phyloP scores from a whole-genome alignment of 2,329 filamentous ascomycete genomes.

The Aspergillus sp. region DNA sequence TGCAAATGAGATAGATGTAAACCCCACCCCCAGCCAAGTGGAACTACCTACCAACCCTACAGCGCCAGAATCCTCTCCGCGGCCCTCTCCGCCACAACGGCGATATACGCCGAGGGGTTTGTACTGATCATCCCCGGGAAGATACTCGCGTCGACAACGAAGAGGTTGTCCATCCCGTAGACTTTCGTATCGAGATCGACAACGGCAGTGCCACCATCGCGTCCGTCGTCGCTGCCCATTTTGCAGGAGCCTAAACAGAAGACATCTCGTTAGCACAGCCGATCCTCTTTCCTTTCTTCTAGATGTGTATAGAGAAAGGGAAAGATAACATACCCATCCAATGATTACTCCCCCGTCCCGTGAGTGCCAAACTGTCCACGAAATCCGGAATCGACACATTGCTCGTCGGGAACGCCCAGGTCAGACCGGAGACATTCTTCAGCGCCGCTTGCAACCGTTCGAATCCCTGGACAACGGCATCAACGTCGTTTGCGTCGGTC shows the following conservation, averaged over 20 bases:
- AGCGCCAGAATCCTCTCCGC: conserved; percentile 18
- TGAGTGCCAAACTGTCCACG: conserved; percentile 10
- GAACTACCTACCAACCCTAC: too few relatives aligned
- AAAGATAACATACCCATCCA: conserved; percentile 19
- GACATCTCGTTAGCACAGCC: too few relatives aligned
- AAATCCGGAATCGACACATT: conserved; percentile 14
- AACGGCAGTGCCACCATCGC: conserved; percentile 21
- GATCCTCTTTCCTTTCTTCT: too few relatives aligned
- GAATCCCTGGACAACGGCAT: conserved; percentile 30
- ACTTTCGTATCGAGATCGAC: conserved; percentile 28
- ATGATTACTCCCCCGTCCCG: conserved; percentile 18
- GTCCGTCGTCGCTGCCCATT: conserved; percentile 26
- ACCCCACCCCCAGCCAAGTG: too few relatives aligned
- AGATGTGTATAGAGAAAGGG: too few relatives aligned
- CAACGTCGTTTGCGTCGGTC: conserved; percentile 27
- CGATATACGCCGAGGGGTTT: conserved; percentile 24
- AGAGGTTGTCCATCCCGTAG: conserved; percentile 37
- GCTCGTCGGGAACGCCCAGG: conserved; percentile 18
- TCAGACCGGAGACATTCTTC: conserved; percentile 24
- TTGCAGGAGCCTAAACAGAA: conserved; percentile 18
- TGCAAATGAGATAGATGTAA: too few relatives aligned
- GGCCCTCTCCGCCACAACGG: conserved; percentile 20
- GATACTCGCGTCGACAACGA: conserved; percentile 23
- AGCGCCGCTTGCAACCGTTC: conserved; percentile 13
- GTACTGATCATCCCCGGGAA: conserved; percentile 22